Evolutionary conservation across 148 eudicot genomes (phyloP).

Genomic region (Pharnaceum exiguum): DNA sequence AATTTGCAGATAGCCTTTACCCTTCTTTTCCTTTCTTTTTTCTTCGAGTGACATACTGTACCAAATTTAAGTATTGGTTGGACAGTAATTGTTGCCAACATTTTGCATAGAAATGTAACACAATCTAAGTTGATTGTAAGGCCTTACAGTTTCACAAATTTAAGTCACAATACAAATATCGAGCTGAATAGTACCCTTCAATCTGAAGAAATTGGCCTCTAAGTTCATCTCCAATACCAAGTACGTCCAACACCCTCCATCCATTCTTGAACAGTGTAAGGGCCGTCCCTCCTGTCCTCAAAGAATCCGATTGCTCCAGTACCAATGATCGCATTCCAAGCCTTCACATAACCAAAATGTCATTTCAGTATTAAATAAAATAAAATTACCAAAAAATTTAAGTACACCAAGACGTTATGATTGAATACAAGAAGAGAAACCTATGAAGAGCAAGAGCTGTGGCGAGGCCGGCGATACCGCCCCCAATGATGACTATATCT

Average conservation of each 20-base stretch:
- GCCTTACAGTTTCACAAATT: not conserved
- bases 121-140: not conserved
- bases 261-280: conserved; percentile 80
- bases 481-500: conserved; percentile 79
- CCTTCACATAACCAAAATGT: conserved; percentile 27
- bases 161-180: not conserved
- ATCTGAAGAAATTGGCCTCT: conserved; percentile 65
- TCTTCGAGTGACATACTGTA: no score
- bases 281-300: conserved; percentile 74
- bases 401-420: no score
- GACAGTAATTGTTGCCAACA: no score
- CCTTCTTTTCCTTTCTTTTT: no score
- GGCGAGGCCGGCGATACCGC: conserved; percentile 93
- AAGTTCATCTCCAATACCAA: conserved; percentile 75
- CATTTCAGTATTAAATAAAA: not conserved
- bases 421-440: conserved; percentile 15
- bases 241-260: conserved; percentile 79
- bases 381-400: not conserved
- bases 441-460: conserved; percentile 86
- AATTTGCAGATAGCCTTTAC: no score
- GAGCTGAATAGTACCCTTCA: no score
- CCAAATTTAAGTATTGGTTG: no score
- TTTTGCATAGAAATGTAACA: conserved; percentile 14
- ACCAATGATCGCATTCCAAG: conserved; percentile 61
- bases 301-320: conserved; percentile 71